These are phyloP conservation scores for Aegilops umbellulata DNA, from an alignment of 176 grass and related monocot genomes.

Conservation along the genomic window DNA sequence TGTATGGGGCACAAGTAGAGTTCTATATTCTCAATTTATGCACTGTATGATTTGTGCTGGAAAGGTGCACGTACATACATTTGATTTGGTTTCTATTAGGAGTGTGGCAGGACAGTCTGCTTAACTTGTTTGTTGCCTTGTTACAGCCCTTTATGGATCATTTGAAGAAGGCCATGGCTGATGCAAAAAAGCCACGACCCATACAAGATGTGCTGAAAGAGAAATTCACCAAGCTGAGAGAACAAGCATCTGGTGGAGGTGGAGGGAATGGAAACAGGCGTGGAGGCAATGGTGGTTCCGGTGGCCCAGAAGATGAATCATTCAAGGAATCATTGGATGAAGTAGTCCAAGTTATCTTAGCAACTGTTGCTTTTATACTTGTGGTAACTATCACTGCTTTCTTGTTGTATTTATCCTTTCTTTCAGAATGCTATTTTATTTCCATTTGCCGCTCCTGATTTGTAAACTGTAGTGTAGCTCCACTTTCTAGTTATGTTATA, in stretches of 20 bases:
- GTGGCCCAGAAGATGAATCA: constrained; percentile 62
- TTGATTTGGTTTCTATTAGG: constrained; percentile 27
- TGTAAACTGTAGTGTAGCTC: neutral
- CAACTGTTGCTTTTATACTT: constrained; percentile 68
- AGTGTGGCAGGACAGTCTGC: neutral
- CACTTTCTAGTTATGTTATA: neutral
- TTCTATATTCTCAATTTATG: neutral
- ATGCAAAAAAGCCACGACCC: constrained; percentile 52
- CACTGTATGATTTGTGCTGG: constrained; percentile 3
- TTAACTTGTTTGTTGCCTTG: constrained; percentile 27
- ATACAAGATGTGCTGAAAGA: constrained; percentile 77
- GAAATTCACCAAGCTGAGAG: constrained; percentile 47
- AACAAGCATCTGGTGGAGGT: constrained; percentile 57
- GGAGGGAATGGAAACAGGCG: constrained; percentile 61
- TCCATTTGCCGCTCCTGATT: neutral
- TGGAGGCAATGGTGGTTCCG: constrained; percentile 53
- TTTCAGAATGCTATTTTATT: neutral
- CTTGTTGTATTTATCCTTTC: neutral
- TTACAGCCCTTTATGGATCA: constrained; percentile 83
- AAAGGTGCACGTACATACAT: constrained; percentile 6
- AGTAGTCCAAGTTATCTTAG: constrained; percentile 80
- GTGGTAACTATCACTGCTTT: constrained; percentile 64
- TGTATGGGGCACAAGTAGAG: neutral
- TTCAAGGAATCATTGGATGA: constrained; percentile 84
- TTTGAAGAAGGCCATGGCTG: constrained; percentile 72